phyloP scores from a whole-genome alignment of 306 rosid species.

The Lablab purpureus region DNA sequence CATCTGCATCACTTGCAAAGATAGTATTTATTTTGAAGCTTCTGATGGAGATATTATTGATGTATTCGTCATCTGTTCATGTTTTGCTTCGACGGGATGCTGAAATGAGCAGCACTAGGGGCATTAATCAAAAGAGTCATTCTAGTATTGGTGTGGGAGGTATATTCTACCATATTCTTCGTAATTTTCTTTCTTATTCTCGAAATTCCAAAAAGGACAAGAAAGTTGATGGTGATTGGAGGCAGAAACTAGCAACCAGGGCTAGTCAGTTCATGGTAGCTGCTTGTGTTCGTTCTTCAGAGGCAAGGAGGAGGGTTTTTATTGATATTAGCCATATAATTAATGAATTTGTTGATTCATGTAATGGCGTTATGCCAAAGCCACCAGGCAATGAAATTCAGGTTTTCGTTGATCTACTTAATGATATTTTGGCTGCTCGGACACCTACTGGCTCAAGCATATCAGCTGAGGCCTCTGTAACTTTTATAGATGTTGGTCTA shows the following conservation, averaged over 20 bases:
- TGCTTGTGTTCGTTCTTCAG: constrained; percentile 91
- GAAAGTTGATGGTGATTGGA: constrained; percentile 91
- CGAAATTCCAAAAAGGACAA: constrained; percentile 82
- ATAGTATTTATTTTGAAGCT: constrained; percentile 88
- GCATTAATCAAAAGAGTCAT: constrained; percentile 62
- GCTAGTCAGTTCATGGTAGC: constrained; percentile 93
- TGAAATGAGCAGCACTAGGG: constrained; percentile 71
- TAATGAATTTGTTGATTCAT: constrained; percentile 77
- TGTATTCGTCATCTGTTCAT: constrained; percentile 90
- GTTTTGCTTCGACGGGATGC: constrained; percentile 90
- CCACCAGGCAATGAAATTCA: constrained; percentile 75
- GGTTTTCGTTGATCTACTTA: constrained; percentile 83
- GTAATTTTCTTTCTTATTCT: constrained; percentile 73
- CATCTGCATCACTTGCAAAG: constrained; percentile 90
- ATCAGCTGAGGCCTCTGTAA: constrained; percentile 82
- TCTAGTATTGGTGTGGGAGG: constrained; percentile 65
- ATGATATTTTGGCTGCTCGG: constrained; percentile 89
- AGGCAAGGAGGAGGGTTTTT: constrained; percentile 91
- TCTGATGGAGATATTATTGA: constrained; percentile 78
- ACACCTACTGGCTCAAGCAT: constrained; percentile 88
- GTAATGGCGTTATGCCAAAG: constrained; percentile 65
- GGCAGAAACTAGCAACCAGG: constrained; percentile 94
- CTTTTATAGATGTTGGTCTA: constrained; percentile 90
- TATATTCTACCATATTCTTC: constrained; percentile 84
- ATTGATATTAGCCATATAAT: constrained; percentile 72